phyloP scores from a whole-genome alignment of 768 basidiomycete genomes.

The Tremella fuciformis region DNA sequence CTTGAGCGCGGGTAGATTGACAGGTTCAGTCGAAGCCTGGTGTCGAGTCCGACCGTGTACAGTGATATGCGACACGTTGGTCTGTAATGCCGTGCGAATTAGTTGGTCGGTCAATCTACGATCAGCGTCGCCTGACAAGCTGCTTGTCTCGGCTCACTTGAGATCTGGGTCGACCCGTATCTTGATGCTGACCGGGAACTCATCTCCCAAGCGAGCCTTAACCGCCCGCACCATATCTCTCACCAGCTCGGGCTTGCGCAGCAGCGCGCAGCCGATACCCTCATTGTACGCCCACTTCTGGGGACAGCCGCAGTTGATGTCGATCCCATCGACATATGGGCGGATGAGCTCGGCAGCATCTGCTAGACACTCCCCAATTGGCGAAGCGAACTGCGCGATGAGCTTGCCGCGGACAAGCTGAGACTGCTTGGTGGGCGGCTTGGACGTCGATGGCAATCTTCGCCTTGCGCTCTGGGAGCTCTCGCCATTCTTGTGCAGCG shows the following conservation, averaged over 20 bases:
- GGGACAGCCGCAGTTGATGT: constrained; percentile 58
- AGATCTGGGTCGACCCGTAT: constrained; percentile 56
- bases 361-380: constrained; percentile 53
- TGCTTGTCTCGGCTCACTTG: constrained; percentile 34
- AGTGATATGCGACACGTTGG: constrained; percentile 54
- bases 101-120: constrained; percentile 53
- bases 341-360: constrained; percentile 55
- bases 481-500: neutral
- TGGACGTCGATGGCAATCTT: constrained; percentile 30
- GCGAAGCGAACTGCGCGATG: constrained; percentile 57
- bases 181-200: constrained; percentile 57
- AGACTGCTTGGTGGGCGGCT: constrained; percentile 29
- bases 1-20: constrained; percentile 52
- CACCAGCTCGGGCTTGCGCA: constrained; percentile 56
- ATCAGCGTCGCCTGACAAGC: neutral
- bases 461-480: neutral
- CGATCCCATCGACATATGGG: constrained; percentile 56
- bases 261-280: constrained; percentile 55
- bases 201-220: constrained; percentile 53
- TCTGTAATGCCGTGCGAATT: constrained; percentile 53
- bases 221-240: constrained; percentile 55
- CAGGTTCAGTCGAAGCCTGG: constrained; percentile 55
- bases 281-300: constrained; percentile 56
- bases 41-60: constrained; percentile 57
- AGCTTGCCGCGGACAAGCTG: constrained; percentile 52